Conservation (phyloP, 306 rosid species). For the Sindora glabra region DNA sequence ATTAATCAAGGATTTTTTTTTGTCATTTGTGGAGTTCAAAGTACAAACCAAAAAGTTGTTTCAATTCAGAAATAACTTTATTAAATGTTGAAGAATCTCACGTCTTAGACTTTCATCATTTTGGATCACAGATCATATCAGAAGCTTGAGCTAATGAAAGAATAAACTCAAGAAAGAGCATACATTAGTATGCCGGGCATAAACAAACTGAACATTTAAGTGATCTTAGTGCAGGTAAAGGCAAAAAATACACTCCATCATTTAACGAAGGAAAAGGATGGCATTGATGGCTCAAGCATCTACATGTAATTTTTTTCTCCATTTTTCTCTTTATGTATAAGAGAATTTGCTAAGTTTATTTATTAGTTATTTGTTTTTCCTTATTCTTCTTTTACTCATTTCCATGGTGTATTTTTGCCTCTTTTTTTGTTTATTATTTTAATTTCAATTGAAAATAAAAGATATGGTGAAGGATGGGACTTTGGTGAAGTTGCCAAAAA, state of each 20-base stretch:
- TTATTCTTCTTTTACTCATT: not conserved
- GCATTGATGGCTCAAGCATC: slow-evolving; percentile 84
- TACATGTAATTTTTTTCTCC: slow-evolving; percentile 60
- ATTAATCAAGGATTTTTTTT: not conserved
- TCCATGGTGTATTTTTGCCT: not conserved
- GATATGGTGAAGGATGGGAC: slow-evolving; percentile 99
- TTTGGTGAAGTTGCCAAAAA: slow-evolving; percentile 94
- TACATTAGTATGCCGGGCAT: not conserved
- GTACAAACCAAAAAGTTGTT: not conserved
- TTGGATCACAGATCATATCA: not conserved
- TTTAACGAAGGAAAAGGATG: slow-evolving; percentile 59
- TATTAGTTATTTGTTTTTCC: slow-evolving; percentile 4
- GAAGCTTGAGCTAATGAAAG: slow-evolving; percentile 1
- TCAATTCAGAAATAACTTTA: not conserved
- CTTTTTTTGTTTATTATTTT: slow-evolving; percentile 11
- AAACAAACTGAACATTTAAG: not conserved
- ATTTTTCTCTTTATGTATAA: slow-evolving; percentile 12
- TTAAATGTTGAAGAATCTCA: not conserved
- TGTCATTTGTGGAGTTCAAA: not conserved
- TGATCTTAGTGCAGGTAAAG: slow-evolving; percentile 52
- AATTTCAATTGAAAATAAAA: slow-evolving; percentile 15
- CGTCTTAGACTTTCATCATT: not conserved
- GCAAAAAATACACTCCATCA: slow-evolving; percentile 48
- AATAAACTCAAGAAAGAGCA: not conserved
- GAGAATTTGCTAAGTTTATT: slow-evolving; percentile 10